Evolutionary conservation across 768 basidiomycete species (phyloP).

Genomic region (Mycena epipterygia): DNA sequence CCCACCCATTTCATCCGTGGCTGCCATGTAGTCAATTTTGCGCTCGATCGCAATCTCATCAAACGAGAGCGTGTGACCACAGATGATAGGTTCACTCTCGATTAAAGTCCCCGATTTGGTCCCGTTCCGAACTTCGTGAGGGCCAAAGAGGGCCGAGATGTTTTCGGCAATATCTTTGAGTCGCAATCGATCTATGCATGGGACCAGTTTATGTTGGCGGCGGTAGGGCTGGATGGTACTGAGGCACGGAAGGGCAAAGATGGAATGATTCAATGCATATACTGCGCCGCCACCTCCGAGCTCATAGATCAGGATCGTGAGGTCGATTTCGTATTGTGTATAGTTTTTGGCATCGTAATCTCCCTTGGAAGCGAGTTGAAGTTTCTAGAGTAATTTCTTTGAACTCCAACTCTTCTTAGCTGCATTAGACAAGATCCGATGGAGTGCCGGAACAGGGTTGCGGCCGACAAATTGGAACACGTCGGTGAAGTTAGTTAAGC

Average conservation of each 20-base stretch:
- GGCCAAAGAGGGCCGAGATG: background rate
- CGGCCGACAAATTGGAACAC: background rate
- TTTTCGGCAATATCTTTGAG: background rate
- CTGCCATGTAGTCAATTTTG: slow-evolving; percentile 28
- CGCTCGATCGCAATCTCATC: slow-evolving; percentile 36
- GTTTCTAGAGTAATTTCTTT: background rate
- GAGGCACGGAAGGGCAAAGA: slow-evolving; percentile 1
- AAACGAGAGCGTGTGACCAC: slow-evolving; percentile 17
- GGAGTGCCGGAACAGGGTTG: background rate
- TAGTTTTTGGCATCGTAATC: slow-evolving; percentile 10
- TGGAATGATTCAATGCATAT: slow-evolving; percentile 11
- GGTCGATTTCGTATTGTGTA: slow-evolving; percentile 10
- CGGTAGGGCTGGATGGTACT: slow-evolving; percentile 17
- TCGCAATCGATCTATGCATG: background rate
- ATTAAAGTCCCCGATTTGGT: background rate
- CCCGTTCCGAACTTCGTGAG: background rate
- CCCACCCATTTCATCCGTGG: slow-evolving; percentile 33
- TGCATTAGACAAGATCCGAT: background rate
- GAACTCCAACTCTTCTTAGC: background rate
- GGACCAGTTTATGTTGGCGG: background rate
- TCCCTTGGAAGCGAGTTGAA: background rate
- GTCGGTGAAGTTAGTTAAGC: background rate
- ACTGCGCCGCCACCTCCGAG: slow-evolving; percentile 4
- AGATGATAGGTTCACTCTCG: background rate
- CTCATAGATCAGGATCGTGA: slow-evolving; percentile 16